A percentile compares a stretch with the other conserved stretches of the same genome.
These are phyloP conservation scores for Houttuynia cordata DNA, from an alignment of 164 flowering plant genomes.

Conservation along the genomic window DNA sequence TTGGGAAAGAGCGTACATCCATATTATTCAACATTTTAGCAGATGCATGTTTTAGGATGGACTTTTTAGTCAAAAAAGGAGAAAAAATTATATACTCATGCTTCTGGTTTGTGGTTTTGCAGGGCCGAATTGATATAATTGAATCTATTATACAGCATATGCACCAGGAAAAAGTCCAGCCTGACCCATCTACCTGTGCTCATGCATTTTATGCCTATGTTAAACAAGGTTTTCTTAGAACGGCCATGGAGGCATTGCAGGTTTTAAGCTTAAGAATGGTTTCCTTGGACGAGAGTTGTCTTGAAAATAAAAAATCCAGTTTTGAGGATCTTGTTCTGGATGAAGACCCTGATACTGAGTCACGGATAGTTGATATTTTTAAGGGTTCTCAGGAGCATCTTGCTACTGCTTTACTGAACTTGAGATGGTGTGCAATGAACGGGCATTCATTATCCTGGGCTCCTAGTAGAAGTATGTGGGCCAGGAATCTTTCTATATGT, in stretches of 20 bases:
- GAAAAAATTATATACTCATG: neutral
- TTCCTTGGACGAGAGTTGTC: slow-evolving; percentile 26
- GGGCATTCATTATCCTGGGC: slow-evolving; percentile 49
- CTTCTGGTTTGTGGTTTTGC: slow-evolving; percentile 5
- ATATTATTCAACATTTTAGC: too few relatives aligned
- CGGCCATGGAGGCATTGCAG: slow-evolving; percentile 79
- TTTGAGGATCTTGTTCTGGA: slow-evolving; percentile 32
- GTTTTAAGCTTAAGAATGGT: slow-evolving; percentile 79
- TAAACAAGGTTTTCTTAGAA: slow-evolving; percentile 24
- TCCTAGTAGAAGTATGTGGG: slow-evolving; percentile 58
- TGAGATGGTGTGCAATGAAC: slow-evolving; percentile 70
- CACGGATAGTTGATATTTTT: slow-evolving; percentile 30
- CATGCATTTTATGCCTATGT: slow-evolving; percentile 58
- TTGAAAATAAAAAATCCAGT: slow-evolving; percentile 21
- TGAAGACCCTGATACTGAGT: slow-evolving; percentile 50
- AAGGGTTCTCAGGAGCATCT: slow-evolving; percentile 24
- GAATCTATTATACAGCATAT: slow-evolving; percentile 60
- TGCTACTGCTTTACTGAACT: slow-evolving; percentile 45
- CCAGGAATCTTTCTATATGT: slow-evolving; percentile 34
- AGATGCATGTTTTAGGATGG: neutral
- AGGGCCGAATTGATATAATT: slow-evolving; percentile 66
- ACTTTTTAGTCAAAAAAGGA: neutral
- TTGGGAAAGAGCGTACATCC: too few relatives aligned
- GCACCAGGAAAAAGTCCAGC: slow-evolving; percentile 53
- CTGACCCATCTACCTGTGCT: slow-evolving; percentile 67